Base-by-base conservation (phyloP, 768 basidiomycete genomes). In the Cubamyces sp. region DNA sequence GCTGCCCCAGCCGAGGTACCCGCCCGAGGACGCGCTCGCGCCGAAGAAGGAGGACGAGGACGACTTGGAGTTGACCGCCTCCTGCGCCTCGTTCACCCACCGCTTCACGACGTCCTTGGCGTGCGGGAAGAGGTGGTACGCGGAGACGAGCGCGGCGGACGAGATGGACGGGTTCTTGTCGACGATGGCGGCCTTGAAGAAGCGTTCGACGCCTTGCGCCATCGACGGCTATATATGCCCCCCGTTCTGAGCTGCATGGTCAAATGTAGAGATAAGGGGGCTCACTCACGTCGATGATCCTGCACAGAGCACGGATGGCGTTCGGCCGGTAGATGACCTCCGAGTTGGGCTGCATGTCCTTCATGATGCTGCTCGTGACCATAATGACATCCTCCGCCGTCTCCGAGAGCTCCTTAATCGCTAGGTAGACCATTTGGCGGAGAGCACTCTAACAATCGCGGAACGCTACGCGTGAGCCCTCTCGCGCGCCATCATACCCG, bases 281-380 rank as follows among this genome's bases (percentile, higher is more conserved):
- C 34, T 5, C 34, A 86, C 95, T 74, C 76, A 98, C 97, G 74
- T 99, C 97, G 69, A 98, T 96, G 73, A 99, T 96, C 65, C 95
- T 84, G 76, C 94, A 95, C 6, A 99, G 81, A 7, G 96, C 96
- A 66, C 97, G 87, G 68, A 98, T 99, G 16, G 97, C 91, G 75
- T 99, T 99, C 34, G 97, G 93, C 57, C 97, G 84, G 76, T 99
- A 99, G 64, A 99, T 94, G 70, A 98, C 96, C 76, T 99, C 97
- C 51, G 94, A 90, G 73, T 97, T 98, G 57, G 96, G 91, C 71
- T 99, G 97, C 94, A 98, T 99, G 72, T 99, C 97, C 81, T 98
- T 98, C 96, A 97, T 97, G 75, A 99, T 98, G 71, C 94, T 97
- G 74, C 90, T 92, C 11, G 97, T 99, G 64, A 98, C 96, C 94